These are phyloP conservation scores for Lichtheimia corymbifera DNA, from an alignment of 371 early-diverging fungal species.

Conservation along the genomic window DNA sequence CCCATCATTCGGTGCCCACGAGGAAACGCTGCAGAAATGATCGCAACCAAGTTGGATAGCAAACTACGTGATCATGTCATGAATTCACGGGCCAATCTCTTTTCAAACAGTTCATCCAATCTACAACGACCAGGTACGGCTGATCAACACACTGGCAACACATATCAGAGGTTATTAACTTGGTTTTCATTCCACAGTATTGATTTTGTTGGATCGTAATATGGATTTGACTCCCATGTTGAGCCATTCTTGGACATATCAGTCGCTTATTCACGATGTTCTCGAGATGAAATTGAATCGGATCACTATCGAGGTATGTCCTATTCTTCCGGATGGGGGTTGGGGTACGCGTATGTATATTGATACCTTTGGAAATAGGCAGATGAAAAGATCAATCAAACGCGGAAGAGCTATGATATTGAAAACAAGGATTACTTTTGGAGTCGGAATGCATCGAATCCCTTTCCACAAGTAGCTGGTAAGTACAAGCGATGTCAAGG, in stretches of 20 bases:
- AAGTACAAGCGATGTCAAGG: neutral
- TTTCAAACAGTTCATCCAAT: conserved; percentile 59
- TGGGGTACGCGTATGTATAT: neutral
- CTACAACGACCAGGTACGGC: conserved; percentile 54
- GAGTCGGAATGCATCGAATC: conserved; percentile 88
- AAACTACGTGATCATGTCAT: conserved; percentile 88
- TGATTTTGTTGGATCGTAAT: conserved; percentile 94
- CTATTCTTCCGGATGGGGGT: neutral
- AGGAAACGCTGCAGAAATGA: conserved; percentile 93
- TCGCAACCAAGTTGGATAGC: conserved; percentile 86
- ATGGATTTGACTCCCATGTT: conserved; percentile 95
- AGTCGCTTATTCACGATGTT: conserved; percentile 96
- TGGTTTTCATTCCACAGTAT: conserved; percentile 41
- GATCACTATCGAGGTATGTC: conserved; percentile 50
- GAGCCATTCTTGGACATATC: conserved; percentile 98
- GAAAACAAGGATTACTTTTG: conserved; percentile 94
- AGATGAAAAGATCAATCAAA: conserved; percentile 68
- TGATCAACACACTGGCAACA: neutral
- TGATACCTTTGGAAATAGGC: conserved; percentile 31
- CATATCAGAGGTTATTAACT: neutral
- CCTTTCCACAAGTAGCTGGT: conserved; percentile 98
- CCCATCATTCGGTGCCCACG: conserved; percentile 91
- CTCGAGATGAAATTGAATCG: conserved; percentile 92
- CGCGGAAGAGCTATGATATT: conserved; percentile 85
- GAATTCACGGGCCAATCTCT: conserved; percentile 82